Evolutionary conservation across 768 basidiomycete genomes (phyloP).

Genomic region (Omphalotus guepiniiformis): DNA sequence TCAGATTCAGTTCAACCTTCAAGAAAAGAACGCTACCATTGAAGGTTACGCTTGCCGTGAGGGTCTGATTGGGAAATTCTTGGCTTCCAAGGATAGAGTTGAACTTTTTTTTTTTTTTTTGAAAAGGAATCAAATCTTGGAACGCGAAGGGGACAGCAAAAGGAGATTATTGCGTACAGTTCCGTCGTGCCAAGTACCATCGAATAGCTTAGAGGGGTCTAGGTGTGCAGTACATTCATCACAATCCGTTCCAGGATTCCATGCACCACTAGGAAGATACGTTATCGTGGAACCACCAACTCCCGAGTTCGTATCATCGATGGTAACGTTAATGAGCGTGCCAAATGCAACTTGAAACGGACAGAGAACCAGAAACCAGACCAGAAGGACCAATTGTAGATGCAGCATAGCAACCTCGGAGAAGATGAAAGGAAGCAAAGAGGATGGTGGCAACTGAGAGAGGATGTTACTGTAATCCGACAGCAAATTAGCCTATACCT

Average conservation of each 20-base stretch:
- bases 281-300: slow-evolving; percentile 12
- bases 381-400: too few relatives aligned
- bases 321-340: slow-evolving; percentile 20
- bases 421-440: too few relatives aligned
- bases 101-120: too few relatives aligned
- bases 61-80: slow-evolving; percentile 12
- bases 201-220: slow-evolving; percentile 8
- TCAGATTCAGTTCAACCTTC: background rate
- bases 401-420: too few relatives aligned
- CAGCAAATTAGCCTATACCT: too few relatives aligned
- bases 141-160: slow-evolving; percentile 10
- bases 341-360: too few relatives aligned
- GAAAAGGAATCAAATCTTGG: background rate
- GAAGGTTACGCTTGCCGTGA: slow-evolving; percentile 28
- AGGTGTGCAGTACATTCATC: slow-evolving; percentile 16
- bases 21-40: slow-evolving; percentile 25
- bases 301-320: slow-evolving; percentile 27
- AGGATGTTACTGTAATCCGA: too few relatives aligned
- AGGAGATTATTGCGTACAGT: slow-evolving; percentile 3
- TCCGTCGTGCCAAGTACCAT: slow-evolving; percentile 22
- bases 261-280: slow-evolving; percentile 15
- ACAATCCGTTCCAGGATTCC: slow-evolving; percentile 20
- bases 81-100: slow-evolving; percentile 13
- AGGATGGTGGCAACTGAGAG: too few relatives aligned
- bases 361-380: too few relatives aligned